Evolutionary conservation across 441 rosid species (phyloP).

Genomic region (Mallotus repandus): DNA sequence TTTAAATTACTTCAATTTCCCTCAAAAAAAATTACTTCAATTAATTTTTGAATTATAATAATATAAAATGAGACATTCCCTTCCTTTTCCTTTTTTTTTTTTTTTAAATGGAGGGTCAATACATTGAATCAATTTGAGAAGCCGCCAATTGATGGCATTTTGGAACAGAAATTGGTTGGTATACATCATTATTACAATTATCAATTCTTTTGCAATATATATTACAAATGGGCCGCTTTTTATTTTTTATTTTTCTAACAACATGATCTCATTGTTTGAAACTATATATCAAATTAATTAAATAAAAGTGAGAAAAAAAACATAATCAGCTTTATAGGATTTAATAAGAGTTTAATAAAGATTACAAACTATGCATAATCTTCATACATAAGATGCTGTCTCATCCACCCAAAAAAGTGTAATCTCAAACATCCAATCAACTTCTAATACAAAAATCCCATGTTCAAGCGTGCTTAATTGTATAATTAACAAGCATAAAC

Average conservation of each 20-base stretch:
- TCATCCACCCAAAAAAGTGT: constrained; percentile 24
- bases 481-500: too few species aligned
- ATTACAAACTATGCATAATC: constrained; percentile 28
- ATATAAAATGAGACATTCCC: neutral
- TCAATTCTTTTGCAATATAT: neutral
- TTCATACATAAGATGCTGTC: constrained; percentile 22
- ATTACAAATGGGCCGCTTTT: constrained; percentile 20
- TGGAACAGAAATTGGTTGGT: constrained; percentile 16
- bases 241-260: neutral
- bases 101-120: neutral
- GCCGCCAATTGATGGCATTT: constrained; percentile 23
- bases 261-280: constrained; percentile 24
- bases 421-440: constrained; percentile 29
- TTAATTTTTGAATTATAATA: neutral
- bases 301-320: neutral
- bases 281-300: neutral
- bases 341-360: constrained; percentile 20
- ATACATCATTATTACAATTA: neutral
- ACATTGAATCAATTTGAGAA: constrained; percentile 23
- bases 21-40: neutral
- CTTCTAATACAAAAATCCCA: constrained; percentile 9
- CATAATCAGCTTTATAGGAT: constrained; percentile 17
- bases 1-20: neutral
- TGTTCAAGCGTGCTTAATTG: constrained; percentile 22
- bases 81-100: neutral